Evolutionary conservation across 1,284 basidiomycete genomes (phyloP).

Genomic region (Marasmius tenuissimus): DNA sequence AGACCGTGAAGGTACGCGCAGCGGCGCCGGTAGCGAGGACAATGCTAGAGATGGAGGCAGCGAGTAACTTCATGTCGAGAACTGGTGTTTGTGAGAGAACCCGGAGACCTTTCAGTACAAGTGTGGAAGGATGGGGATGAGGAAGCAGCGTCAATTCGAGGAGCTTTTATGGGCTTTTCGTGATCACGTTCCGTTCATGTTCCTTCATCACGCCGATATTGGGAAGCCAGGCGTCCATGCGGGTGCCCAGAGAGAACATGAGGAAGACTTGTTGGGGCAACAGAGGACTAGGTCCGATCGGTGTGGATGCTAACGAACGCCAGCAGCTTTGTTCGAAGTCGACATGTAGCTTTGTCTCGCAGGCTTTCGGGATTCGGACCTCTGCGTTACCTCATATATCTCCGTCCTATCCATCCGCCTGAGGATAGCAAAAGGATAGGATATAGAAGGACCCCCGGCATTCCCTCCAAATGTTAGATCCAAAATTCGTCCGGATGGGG

Average conservation of each 20-base stretch:
- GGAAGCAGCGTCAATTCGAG: not conserved
- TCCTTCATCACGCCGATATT: not conserved
- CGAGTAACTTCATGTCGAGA: slow-evolving; percentile 28
- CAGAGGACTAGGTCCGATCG: no score
- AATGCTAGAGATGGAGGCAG: slow-evolving; percentile 18
- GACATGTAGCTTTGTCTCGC: no score
- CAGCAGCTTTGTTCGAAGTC: no score
- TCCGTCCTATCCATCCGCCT: no score
- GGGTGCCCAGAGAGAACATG: not conserved
- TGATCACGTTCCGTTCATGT: not conserved
- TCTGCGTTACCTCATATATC: no score
- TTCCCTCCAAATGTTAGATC: no score
- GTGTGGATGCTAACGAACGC: no score
- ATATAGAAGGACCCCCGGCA: no score
- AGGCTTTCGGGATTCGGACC: no score
- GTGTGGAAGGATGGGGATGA: not conserved
- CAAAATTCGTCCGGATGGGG: no score
- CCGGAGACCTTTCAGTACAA: not conserved
- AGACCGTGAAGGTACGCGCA: slow-evolving; percentile 38
- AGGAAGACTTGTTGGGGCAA: not conserved
- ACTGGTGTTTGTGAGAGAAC: not conserved
- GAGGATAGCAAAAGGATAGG: no score
- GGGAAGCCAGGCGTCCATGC: not conserved
- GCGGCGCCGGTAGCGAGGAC: slow-evolving; percentile 27
- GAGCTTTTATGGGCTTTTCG: not conserved